Evolutionary conservation across 176 grass and related monocot genomes (phyloP), one percentile per base, ranked within the genome.

Genomic region (Paspalum vaginatum): DNA sequence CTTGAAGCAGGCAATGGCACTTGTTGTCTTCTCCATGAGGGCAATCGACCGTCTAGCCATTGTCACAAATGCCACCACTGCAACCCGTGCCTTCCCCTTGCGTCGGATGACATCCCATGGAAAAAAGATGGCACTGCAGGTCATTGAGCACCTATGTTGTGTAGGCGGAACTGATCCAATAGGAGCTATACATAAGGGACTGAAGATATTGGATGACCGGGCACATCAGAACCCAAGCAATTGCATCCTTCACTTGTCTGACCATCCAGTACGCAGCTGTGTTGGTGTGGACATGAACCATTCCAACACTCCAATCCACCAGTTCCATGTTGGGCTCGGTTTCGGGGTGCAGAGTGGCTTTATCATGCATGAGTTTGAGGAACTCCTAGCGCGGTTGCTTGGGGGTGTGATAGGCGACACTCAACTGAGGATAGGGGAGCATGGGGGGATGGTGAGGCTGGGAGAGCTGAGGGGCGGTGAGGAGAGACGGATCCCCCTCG

Each of bases 321-420:
- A 88, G 86, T 95, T 93, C 62, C 88, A 99, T 24, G 89, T 99
- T 0, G 97, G 97, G 13, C 88, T 88, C 1, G 93, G 93, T 11
- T 99, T 95, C 1, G 87, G 93, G 37, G 84, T 87, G 71, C 88
- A 89, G 27, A 93, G 77, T 63, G 91, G 88, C 72, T 89, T 95
- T 32, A 85, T 91, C 40, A 99, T 99, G 91, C 88, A 93, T 9
- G 88, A 99, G 53, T 99, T 99, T 9, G 93, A 99, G 84, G 93
- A 99, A 20, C 88, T 96, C 41, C 78, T 99, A 1, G 89, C 88
- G 0, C 80, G 88, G 57, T 77, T 99, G 79, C 87, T 99, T 16
- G 97, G 93, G 10, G 97, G 97, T 9, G 80, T 84, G 58, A 85
- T 93, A 8, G 89, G 88, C 0, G 93, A 93, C 39, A 81, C 91